Evolutionary conservation across 768 basidiomycete genomes (phyloP).

Genomic region (Suillus cothurnatus): DNA sequence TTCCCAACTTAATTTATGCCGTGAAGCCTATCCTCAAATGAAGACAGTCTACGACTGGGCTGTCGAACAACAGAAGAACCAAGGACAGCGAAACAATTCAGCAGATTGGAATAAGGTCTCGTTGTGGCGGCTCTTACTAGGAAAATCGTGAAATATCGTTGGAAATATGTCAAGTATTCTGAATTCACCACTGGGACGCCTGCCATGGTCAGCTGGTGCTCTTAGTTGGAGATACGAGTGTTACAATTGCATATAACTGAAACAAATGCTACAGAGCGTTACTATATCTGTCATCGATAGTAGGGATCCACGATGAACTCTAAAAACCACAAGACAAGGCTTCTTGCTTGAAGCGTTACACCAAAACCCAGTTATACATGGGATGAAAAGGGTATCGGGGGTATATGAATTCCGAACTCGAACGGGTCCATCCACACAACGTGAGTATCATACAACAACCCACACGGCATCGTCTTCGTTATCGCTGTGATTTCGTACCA

Average conservation of each 20-base stretch:
- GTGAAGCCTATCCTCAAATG: slow-evolving; percentile 30
- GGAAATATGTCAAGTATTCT: not conserved
- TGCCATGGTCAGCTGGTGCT: not conserved
- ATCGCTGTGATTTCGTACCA: slow-evolving; percentile 4
- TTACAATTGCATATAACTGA: not conserved
- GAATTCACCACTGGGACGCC: not conserved
- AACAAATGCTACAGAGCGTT: not conserved
- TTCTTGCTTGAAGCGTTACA: not conserved
- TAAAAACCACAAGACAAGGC: not conserved
- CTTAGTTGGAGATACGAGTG: not conserved
- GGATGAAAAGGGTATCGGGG: not conserved
- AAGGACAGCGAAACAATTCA: not conserved
- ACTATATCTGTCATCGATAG: not conserved
- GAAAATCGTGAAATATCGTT: slow-evolving; percentile 19
- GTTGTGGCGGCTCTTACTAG: slow-evolving; percentile 23
- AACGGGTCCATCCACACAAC: not conserved
- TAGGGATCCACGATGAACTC: not conserved
- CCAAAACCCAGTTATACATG: not conserved
- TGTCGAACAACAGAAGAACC: slow-evolving; percentile 7
- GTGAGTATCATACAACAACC: not conserved
- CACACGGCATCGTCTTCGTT: not conserved
- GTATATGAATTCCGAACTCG: not conserved
- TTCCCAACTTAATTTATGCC: slow-evolving; percentile 22
- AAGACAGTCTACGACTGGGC: slow-evolving; percentile 34
- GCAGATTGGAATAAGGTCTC: slow-evolving; percentile 32